A percentile compares a stretch with the other conserved stretches of the same genome.
These are phyloP conservation scores for Ustulina deusta DNA, from an alignment of 2,329 filamentous ascomycete genomes.

Conservation along the genomic window DNA sequence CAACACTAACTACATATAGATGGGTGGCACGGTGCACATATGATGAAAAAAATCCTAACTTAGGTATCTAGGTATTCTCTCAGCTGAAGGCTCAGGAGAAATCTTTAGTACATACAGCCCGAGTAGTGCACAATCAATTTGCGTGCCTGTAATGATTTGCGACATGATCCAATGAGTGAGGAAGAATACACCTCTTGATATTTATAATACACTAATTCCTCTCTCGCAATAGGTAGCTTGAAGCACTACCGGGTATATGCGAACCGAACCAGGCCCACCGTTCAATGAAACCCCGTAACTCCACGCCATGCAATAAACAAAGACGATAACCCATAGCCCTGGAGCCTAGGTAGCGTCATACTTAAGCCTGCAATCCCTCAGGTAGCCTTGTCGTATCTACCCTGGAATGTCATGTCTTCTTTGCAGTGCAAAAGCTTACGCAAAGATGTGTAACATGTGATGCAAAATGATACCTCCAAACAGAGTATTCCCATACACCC, in stretches of 20 bases:
- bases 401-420: neutral
- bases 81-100: no score
- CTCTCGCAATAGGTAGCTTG: constrained; percentile 11
- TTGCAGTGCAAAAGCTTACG: constrained; percentile 25
- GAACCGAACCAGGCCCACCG: constrained; percentile 23
- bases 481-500: constrained; percentile 47
- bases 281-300: constrained; percentile 34
- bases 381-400: neutral
- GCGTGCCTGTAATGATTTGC: neutral
- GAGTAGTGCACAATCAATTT: neutral
- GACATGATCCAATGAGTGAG: neutral
- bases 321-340: constrained; percentile 7
- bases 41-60: no score
- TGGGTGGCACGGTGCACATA: no score
- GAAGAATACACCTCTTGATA: constrained; percentile 7
- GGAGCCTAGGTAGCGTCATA: neutral
- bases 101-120: neutral
- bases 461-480: constrained; percentile 49
- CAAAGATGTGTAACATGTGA: constrained; percentile 50
- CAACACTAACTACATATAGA: no score
- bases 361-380: neutral
- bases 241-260: constrained; percentile 34
- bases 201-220: constrained; percentile 25
- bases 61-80: no score
- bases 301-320: constrained; percentile 37